Evolutionary conservation across 768 basidiomycete genomes (phyloP), one percentile per base, ranked within the genome.

Genomic region (Russula emetica): DNA sequence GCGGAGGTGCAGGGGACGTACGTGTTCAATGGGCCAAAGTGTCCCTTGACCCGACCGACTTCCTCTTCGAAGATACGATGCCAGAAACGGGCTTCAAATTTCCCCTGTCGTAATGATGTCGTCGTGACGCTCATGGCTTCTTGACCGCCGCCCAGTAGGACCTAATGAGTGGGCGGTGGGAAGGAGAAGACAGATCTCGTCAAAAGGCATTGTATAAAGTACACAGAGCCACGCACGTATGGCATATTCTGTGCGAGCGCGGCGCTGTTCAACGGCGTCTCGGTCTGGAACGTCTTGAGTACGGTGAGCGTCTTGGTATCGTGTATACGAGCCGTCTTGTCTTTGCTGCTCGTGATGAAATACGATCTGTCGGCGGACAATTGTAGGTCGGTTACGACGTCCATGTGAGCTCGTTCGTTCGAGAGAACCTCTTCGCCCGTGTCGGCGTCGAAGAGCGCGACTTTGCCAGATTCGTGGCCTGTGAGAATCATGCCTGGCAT

Each of bases 41-140:
- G 96, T 14, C 97, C 97, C 74, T 94, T 95, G 49, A 99, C 95
- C 13, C 95, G 85, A 20, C 96, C 94, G 59, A 98, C 89, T 74
- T 98, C 96, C 78, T 97, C 94, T 76, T 96, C 94, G 70, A 96
- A 90, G 42, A 96, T 81, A 69, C 89, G 93, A 80, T 99, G 96
- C 94, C 94, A 98, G 79, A 99, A 98, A 44, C 94, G 83, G 13
- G 94, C 92, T 77, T 98, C 97, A 74, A 99, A 99, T 76, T 98
- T 97, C 24, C 96, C 97, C 74, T 97, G 92, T 57, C 97, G 85
- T 26, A 85, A 71, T 2, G 93, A 94, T 0, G 96, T 98, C 9
- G 94, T 98, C 16, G 97, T 98, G 56, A 98, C 97, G 71, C 79
- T 86, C 93, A 94, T 96, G 5, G 97, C 97, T 73, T 97, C 96